Conservation (phyloP, 306 rosid species). For the Hylodesmum podocarpum region DNA sequence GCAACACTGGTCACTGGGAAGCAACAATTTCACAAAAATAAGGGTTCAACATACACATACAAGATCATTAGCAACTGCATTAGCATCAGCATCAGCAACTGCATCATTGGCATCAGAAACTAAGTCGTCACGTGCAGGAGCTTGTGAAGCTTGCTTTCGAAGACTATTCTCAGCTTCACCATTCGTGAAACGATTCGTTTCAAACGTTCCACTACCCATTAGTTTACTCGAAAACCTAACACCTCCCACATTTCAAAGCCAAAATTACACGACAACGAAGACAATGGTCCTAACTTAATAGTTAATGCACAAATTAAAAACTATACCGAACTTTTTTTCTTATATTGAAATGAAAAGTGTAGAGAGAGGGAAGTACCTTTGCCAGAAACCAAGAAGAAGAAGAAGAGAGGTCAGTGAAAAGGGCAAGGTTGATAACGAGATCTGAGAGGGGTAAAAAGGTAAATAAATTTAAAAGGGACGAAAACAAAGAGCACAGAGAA, state of each 20-base stretch:
- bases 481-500: not conserved
- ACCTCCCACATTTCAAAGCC: slow-evolving; percentile 36
- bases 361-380: not conserved
- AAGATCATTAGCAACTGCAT: slow-evolving; percentile 37
- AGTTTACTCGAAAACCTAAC: slow-evolving; percentile 24
- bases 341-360: too few species aligned
- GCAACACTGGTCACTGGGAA: not conserved
- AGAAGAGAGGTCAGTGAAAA: not conserved
- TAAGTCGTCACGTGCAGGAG: slow-evolving; percentile 30
- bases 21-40: not conserved
- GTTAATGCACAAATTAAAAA: not conserved
- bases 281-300: not conserved
- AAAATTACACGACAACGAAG: not conserved
- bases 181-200: slow-evolving; percentile 44
- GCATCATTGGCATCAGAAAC: slow-evolving; percentile 38
- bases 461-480: too few species aligned
- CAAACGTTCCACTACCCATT: slow-evolving; percentile 40
- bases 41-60: slow-evolving; percentile 29
- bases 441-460: not conserved
- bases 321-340: too few species aligned
- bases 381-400: not conserved
- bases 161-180: slow-evolving; percentile 53
- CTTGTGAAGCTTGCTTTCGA: slow-evolving; percentile 45
- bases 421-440: not conserved
- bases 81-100: slow-evolving; percentile 40